These are phyloP conservation scores for Apocynum venetum DNA, from an alignment of 257 asterid species.

Conservation along the genomic window DNA sequence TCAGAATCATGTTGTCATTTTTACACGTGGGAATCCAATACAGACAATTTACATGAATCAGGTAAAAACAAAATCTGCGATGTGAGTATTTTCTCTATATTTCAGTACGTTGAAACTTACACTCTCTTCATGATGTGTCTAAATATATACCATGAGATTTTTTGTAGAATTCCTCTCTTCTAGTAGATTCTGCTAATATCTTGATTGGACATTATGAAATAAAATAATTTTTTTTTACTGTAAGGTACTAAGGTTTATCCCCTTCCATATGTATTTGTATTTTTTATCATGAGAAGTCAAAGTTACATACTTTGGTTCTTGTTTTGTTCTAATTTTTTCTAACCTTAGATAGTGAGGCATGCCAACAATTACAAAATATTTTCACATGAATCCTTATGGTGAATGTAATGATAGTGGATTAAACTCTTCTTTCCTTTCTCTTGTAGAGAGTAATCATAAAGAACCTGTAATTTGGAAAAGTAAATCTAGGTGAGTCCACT, in stretches of 20 bases:
- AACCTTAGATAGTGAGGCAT: not conserved
- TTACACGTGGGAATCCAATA: conserved; percentile 94
- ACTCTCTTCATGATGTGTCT: not conserved
- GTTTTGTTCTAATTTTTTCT: not conserved
- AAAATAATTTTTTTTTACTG: not conserved
- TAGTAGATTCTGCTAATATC: not conserved
- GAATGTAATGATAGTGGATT: not conserved
- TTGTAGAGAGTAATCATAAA: not conserved
- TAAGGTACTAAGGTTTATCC: not conserved
- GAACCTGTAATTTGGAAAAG: not conserved
- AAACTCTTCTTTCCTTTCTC: not conserved
- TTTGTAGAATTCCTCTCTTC: not conserved
- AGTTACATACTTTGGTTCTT: not conserved
- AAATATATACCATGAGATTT: not conserved
- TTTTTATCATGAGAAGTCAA: not conserved
- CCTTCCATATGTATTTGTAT: not conserved
- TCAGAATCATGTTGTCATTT: conserved; percentile 92
- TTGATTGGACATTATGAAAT: not conserved
- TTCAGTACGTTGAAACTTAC: not conserved
- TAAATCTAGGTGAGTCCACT: not conserved
- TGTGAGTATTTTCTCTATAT: not conserved
- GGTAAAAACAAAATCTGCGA: conserved; percentile 30
- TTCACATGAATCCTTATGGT: not conserved
- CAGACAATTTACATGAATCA: conserved; percentile 99
- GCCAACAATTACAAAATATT: not conserved